phyloP scores from a whole-genome alignment of 2,329 filamentous ascomycete species.

The Aspergillus floridensis region DNA sequence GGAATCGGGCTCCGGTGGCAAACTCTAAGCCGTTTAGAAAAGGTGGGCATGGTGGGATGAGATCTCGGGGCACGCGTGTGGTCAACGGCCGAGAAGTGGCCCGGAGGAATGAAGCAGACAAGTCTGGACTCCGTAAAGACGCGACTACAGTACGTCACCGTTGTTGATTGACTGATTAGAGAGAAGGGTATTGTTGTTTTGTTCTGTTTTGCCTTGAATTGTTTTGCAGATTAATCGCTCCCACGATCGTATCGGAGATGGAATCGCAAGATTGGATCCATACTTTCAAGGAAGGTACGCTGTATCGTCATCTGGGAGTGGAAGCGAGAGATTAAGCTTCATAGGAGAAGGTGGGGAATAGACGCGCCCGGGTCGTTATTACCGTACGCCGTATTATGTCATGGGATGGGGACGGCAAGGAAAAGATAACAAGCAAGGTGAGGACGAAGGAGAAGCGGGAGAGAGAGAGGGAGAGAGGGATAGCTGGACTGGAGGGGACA shows the following conservation, averaged over 20 bases:
- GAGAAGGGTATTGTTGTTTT: background rate
- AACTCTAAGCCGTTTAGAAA: background rate
- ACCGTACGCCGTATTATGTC: no score
- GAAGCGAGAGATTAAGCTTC: background rate
- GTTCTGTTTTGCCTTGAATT: background rate
- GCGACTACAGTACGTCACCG: background rate
- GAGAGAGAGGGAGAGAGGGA: background rate
- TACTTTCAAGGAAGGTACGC: background rate
- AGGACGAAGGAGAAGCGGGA: background rate
- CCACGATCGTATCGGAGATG: background rate
- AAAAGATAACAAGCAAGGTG: constrained; percentile 8
- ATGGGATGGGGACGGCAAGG: background rate
- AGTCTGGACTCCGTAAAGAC: background rate
- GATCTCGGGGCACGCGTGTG: background rate
- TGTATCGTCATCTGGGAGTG: background rate
- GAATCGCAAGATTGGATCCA: background rate
- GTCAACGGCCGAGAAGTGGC: background rate
- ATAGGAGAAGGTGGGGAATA: background rate
- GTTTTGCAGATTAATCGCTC: background rate
- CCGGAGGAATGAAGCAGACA: background rate
- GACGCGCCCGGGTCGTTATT: no score
- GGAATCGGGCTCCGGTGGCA: background rate
- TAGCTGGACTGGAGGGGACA: no score
- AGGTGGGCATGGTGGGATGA: background rate
- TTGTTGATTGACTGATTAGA: background rate